Conservation (phyloP, 495 filamentous ascomycete species). For the Penicillium desertorum region DNA sequence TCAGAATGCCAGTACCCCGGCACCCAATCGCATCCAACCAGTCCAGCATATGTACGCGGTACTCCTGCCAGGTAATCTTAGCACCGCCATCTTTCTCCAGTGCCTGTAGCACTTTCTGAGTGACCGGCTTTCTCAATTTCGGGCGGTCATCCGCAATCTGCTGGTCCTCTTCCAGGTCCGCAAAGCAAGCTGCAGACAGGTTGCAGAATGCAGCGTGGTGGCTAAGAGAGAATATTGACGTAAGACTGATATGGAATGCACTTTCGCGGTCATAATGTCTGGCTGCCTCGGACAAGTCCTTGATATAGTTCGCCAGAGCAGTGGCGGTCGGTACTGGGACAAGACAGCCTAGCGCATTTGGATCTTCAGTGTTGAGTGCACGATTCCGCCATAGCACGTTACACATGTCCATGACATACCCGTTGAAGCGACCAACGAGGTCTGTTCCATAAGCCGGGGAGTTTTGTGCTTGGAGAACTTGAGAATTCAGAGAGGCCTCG, state of each 20-base stretch:
- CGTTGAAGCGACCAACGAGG: slow-evolving; percentile 70
- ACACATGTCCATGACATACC: slow-evolving; percentile 85
- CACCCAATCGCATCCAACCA: slow-evolving; percentile 67
- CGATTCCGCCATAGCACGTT: slow-evolving; percentile 81
- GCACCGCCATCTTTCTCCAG: slow-evolving; percentile 70
- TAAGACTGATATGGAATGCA: slow-evolving; percentile 47
- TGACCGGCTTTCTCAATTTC: slow-evolving; percentile 74
- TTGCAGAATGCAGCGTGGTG: slow-evolving; percentile 65
- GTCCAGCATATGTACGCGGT: slow-evolving; percentile 68
- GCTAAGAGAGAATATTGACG: slow-evolving; percentile 66
- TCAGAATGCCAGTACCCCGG: slow-evolving; percentile 65
- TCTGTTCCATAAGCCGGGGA: slow-evolving; percentile 49
- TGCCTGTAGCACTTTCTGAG: slow-evolving; percentile 59
- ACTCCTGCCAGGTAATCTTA: slow-evolving; percentile 68
- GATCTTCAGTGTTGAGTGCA: slow-evolving; percentile 66
- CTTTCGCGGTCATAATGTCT: slow-evolving; percentile 39
- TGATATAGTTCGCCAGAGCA: slow-evolving; percentile 50
- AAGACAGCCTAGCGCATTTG: slow-evolving; percentile 72
- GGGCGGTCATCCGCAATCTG: slow-evolving; percentile 45
- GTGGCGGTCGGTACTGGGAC: slow-evolving; percentile 50
- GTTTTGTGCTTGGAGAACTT: slow-evolving; percentile 31
- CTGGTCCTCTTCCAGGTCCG: slow-evolving; percentile 61
- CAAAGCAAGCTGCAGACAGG: slow-evolving; percentile 64
- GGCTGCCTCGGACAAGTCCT: slow-evolving; percentile 35
- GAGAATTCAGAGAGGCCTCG: slow-evolving; percentile 58